A percentile compares a stretch with the other conserved stretches of the same genome.
Evolutionary conservation across 2,329 filamentous ascomycete species (phyloP).

Genomic region (Dactylellina haptotyla): DNA sequence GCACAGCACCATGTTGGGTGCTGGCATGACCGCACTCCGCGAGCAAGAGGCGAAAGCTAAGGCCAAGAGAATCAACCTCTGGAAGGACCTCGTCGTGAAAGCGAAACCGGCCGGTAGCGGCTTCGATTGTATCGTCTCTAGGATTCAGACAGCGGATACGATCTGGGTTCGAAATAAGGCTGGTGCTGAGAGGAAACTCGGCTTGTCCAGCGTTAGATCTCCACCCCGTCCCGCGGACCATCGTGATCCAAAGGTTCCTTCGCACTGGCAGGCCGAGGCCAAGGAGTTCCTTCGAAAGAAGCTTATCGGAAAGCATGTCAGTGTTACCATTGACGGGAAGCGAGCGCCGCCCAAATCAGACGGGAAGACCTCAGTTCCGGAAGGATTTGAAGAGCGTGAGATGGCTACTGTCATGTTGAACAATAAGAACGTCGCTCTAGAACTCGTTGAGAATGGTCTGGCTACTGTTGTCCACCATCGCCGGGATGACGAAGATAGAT

Average conservation of each 20-base stretch:
- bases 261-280: conserved; percentile 88
- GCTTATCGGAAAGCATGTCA: conserved; percentile 94
- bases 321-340: conserved; percentile 87
- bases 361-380: no score
- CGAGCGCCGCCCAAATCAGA: no score
- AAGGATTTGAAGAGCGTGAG: conserved; percentile 92
- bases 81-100: conserved; percentile 82
- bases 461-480: conserved; percentile 93
- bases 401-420: conserved; percentile 87
- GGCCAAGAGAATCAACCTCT: conserved; percentile 78
- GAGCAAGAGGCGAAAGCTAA: conserved; percentile 88
- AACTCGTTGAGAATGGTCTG: conserved; percentile 78
- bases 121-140: conserved; percentile 82
- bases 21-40: conserved; percentile 85
- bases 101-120: conserved; percentile 68
- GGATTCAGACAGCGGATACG: conserved; percentile 88
- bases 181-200: conserved; percentile 87
- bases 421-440: conserved; percentile 67
- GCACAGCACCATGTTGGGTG: conserved; percentile 89
- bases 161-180: conserved; percentile 85
- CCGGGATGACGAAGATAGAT: conserved; percentile 92
- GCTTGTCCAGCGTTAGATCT: conserved; percentile 89
- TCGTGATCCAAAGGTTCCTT: conserved; percentile 46
- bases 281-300: conserved; percentile 96
- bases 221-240: conserved; percentile 70